Percentiles rank a stretch among this genome's conserved stretches.
phyloP scores from a whole-genome alignment of 805 yeast species.

The Myxozyma vanderwaltii region DNA sequence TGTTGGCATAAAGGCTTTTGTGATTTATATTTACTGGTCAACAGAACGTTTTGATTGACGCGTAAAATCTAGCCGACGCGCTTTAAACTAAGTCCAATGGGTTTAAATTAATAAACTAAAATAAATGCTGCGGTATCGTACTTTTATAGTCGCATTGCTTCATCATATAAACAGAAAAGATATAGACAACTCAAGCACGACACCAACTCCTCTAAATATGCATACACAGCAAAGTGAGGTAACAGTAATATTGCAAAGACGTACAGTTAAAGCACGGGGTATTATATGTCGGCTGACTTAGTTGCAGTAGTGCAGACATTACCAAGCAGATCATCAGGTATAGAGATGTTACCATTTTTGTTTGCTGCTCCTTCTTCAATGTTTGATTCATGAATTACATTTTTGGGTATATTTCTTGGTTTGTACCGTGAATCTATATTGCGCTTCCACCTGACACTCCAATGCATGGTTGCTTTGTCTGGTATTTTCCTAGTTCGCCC shows the following conservation, averaged over 20 bases:
- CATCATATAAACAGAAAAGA: neutral
- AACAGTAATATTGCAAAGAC: neutral
- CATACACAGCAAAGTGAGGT: neutral
- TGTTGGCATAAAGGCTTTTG: no score
- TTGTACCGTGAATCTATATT: constrained; percentile 16
- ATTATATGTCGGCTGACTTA: no score
- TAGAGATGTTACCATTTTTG: neutral
- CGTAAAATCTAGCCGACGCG: no score
- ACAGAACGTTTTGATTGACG: no score
- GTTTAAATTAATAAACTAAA: no score
- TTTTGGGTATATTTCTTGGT: constrained; percentile 23
- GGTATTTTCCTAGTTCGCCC: constrained; percentile 59
- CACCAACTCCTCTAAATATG: neutral
- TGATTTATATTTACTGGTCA: no score
- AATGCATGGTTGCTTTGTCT: constrained; percentile 52
- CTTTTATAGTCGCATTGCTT: no score
- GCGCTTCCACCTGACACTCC: constrained; percentile 59
- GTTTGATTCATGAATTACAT: neutral
- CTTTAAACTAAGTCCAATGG: no score
- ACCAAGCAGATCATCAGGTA: neutral
- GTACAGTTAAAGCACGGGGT: neutral
- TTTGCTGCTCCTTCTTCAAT: no score
- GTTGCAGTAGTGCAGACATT: no score
- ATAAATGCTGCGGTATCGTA: neutral
- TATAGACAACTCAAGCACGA: neutral